Conservation (phyloP, 345 rosid genomes). For the Populus simonii region DNA sequence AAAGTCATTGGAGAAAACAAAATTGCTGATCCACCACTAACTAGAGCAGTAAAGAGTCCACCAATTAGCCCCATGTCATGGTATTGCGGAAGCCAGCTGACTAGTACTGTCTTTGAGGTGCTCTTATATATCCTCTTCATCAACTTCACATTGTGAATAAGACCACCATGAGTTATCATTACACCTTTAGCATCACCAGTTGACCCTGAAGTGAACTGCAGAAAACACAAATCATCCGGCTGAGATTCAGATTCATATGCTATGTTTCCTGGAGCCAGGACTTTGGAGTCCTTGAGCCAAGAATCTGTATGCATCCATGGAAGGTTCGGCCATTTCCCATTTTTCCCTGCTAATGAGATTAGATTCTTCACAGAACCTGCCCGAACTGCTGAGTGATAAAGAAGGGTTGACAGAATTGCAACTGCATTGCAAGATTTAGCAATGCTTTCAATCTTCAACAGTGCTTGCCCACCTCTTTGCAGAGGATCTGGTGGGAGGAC, state of each 20-base stretch:
- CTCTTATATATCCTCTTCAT: slow-evolving; percentile 52
- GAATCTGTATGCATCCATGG: slow-evolving; percentile 69
- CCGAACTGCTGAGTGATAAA: slow-evolving; percentile 58
- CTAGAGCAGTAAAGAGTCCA: slow-evolving; percentile 62
- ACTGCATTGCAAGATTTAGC: slow-evolving; percentile 50
- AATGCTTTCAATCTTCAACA: slow-evolving; percentile 59
- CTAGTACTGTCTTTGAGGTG: slow-evolving; percentile 55
- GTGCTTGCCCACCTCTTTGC: slow-evolving; percentile 74
- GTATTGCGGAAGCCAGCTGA: slow-evolving; percentile 78
- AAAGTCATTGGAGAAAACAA: slow-evolving; percentile 60
- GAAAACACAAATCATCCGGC: slow-evolving; percentile 49
- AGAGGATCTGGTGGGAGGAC: slow-evolving; percentile 70
- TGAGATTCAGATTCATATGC: slow-evolving; percentile 28
- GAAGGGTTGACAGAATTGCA: slow-evolving; percentile 56
- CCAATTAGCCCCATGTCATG: slow-evolving; percentile 79
- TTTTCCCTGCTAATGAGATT: slow-evolving; percentile 41
- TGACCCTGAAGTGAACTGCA: slow-evolving; percentile 72
- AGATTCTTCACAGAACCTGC: slow-evolving; percentile 53
- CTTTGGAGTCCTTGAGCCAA: slow-evolving; percentile 47
- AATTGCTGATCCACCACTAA: slow-evolving; percentile 57
- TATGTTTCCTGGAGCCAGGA: slow-evolving; percentile 9
- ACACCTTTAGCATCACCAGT: slow-evolving; percentile 77
- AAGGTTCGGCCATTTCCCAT: slow-evolving; percentile 56
- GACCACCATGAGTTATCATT: slow-evolving; percentile 61
- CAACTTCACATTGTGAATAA: slow-evolving; percentile 61